Evolutionary conservation across 2,329 filamentous ascomycete species (phyloP), one percentile per base, ranked within the genome.

Genomic region (Paracamarosporium sp.): DNA sequence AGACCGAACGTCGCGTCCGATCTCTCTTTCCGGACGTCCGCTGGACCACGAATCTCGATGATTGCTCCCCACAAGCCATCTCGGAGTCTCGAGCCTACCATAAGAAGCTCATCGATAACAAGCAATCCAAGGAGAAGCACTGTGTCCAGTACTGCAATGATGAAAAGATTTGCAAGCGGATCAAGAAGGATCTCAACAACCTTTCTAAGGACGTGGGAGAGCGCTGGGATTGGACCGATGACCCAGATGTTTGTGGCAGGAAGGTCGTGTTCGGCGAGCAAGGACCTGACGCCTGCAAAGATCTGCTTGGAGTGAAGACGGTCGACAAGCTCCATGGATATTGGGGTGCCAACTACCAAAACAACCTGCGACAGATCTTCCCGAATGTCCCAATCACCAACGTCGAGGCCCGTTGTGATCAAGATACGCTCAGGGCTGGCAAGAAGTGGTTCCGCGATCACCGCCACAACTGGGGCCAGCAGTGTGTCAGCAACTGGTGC

Each of bases 141-240:
- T 50, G 47, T 30, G 30, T 50, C 13, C 22, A 27, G 7, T 7
- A 17, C 12, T 55, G 33, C 44, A 13, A 40, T 13, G 47, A 31
- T n/a, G n/a, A n/a, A n/a, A 46, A 40, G 24, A 25, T 25, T 22
- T 55, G 52, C 45, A 55, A 38, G 22, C 27, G 40, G 2, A 25
- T 55, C 35, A 46, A 50, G n/a, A 46, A 55, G 15, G 45, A 38
- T 5, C 35, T 55, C 11, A 46, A 55, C 31, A 33, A 30, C 24
- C 35, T 47, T 31, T 47, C 52, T 13, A 50, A 43, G 25, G 43
- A 48, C 33, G 43, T 41, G 22, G 52, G 45, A 15, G n/a, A 55
- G 35, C 24, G 33, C 12, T 38, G 30, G 31, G 28, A 17, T 35
- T 55, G 45, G 43, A 48, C 52, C 8, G 35, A 45, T 8, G 52